Evolutionary conservation across 1,284 basidiomycete species (phyloP), one percentile per base, ranked within the genome.

Genomic region (Irpex sp.): DNA sequence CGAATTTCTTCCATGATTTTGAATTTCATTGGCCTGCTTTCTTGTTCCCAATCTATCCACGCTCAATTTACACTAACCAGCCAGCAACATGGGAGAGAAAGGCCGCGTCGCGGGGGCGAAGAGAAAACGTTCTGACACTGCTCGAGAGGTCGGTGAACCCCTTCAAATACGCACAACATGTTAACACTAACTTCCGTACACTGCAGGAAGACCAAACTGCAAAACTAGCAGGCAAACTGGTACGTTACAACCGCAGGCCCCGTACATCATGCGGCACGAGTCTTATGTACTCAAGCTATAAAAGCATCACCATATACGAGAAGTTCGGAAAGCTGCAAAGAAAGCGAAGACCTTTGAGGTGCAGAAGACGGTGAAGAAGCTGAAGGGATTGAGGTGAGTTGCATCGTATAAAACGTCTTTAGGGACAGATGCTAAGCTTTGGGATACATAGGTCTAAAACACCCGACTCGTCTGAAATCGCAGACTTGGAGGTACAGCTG

Each of bases 301-400:
- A 66, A 34, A 67, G 92, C 86, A 91, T 72, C 90, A 92, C 69
- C 82, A 83, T 66, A 70, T 88, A 59, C 88, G 83, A 72, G 85
- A 91, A 67, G 81, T 91, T 17, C 80, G 80, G 62, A 89, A 88
- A 69, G 85, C 87, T 4, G 84, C 87, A 57, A 97, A 94, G 79
- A 94, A 91, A 73, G 88, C 89, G 6, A 93, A 88, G 74, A 80
- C 85, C 0, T 93, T 93, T 67, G 96, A 97, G 77, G 84, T 87
- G 0, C 92, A 92, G 75, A 92, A 91, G 71, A 76, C 91, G 13
- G 85, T 96, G 60, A 96, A 95, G 79, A 91, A 87, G 77, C 77
- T 96, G 63, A 96, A 92, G 76, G 82, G 81, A 57, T 73, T 89
- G 21, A 80, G 88, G 90, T 91, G 19, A 52, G 49, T 52, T 9